Evolutionary conservation across 2,329 filamentous ascomycete genomes (phyloP).

Genomic region (Aspergillus uvarum): DNA sequence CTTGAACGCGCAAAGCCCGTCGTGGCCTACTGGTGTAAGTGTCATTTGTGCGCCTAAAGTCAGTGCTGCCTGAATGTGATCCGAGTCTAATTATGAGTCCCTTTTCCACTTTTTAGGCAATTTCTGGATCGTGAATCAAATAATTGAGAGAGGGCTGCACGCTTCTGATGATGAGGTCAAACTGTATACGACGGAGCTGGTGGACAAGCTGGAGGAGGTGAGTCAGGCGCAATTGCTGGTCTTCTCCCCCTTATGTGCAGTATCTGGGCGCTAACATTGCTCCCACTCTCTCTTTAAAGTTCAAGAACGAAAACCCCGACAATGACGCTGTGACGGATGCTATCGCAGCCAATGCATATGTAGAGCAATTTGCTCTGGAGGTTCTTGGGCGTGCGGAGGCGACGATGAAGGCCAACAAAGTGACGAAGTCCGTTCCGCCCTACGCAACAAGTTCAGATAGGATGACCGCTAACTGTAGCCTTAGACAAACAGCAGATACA

Average conservation of each 20-base stretch:
- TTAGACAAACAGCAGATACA: conserved; percentile 85
- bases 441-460: conserved; percentile 9
- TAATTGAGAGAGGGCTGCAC: conserved; percentile 78
- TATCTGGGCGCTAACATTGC: conserved; percentile 10
- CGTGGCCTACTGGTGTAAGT: conserved; percentile 91
- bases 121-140: conserved; percentile 91
- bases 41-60: background rate
- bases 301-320: conserved; percentile 68
- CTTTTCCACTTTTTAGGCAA: conserved; percentile 58
- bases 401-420: conserved; percentile 77
- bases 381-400: conserved; percentile 83
- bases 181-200: conserved; percentile 75
- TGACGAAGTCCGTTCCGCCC: conserved; percentile 61
- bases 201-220: conserved; percentile 87
- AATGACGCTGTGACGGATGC: conserved; percentile 88
- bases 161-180: conserved; percentile 74
- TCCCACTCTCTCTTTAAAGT: conserved; percentile 43
- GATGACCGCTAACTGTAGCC: conserved; percentile 6
- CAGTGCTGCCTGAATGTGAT: background rate
- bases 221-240: conserved; percentile 16
- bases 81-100: conserved; percentile 19
- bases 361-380: conserved; percentile 90
- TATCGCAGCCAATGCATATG: conserved; percentile 80
- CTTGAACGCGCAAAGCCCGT: conserved; percentile 82
- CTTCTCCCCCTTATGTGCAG: background rate